Conservation (phyloP, 306 rosid genomes). For the Lathyrus aphaca region DNA sequence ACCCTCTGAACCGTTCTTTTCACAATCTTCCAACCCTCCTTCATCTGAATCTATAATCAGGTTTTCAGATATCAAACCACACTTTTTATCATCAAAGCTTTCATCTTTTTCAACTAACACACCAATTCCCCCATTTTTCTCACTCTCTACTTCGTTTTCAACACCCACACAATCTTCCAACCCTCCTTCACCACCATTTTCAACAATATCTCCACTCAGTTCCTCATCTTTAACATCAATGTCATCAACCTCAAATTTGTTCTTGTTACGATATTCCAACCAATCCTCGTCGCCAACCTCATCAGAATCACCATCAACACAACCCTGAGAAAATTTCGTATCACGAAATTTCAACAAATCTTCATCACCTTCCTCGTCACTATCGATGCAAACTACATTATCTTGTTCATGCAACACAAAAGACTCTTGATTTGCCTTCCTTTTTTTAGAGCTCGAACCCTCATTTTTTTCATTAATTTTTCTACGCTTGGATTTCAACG, state of each 20-base stretch:
- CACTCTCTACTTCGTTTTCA: too few relatives aligned
- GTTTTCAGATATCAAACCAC: too few relatives aligned
- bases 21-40: not conserved
- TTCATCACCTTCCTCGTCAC: not conserved
- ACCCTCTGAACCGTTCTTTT: not conserved
- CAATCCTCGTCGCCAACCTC: not conserved
- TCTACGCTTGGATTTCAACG: not conserved
- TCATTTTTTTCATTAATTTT: not conserved
- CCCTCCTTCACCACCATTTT: not conserved
- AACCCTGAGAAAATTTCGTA: not conserved
- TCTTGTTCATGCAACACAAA: not conserved
- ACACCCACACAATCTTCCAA: not conserved
- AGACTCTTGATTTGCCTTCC: not conserved
- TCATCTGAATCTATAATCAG: not conserved
- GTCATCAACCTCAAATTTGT: not conserved
- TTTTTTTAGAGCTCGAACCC: not conserved
- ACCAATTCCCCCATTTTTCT: too few relatives aligned
- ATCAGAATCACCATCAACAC: not conserved
- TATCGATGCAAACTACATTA: not conserved
- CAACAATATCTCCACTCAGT: too few relatives aligned
- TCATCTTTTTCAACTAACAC: too few relatives aligned
- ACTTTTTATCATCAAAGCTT: too few relatives aligned
- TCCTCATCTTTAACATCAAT: not conserved
- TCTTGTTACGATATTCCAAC: not conserved
- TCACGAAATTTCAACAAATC: not conserved